Base-by-base conservation (phyloP, 2,329 filamentous ascomycete genomes). In the Rhinocladiella mackenziei region DNA sequence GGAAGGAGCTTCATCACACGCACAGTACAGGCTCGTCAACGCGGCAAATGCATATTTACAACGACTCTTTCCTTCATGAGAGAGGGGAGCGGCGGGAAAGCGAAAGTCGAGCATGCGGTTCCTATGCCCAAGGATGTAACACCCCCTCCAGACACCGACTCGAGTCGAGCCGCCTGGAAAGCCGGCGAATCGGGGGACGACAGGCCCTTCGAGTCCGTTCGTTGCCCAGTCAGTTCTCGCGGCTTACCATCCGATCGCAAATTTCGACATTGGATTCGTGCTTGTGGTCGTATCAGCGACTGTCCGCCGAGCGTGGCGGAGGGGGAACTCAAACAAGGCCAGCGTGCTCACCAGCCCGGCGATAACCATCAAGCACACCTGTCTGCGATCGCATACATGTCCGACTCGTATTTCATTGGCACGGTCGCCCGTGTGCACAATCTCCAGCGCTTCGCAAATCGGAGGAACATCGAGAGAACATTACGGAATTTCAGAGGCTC, bases 21-120 rank as follows among this genome's bases (percentile, higher is more conserved):
- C 42, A 97, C 91, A 1, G 92, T 98, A n/a, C 91, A 97, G 68
- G 92, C 92, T 22, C 76, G 89, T 19, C 92, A 98, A 70, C 76
- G 81, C 29, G 92, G 89, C 7, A 80, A 81, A 48, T 86, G 85
- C 60, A 97, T 98, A 68, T 97, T 97, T 69, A 97, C 91, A 13
- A 92, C 88, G 1, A 98, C 91, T 4, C 80, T 94, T 67, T 92
- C 85, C 52, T 97, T 98, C 63, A 83, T 84, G 60, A 75, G 79
- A 13, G 80, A 83, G 58, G 76, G 73, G 49, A 77, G 73, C 51
- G 77, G 74, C 39, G 75, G 71, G 10, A 55, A 54, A 37, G 59
- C 74, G 54, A 67, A 62, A 30, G 74, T 92, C 3, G 65, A 78
- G 43, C 89, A 96, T 69, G 77, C 80, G 2, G 73, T 73, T 20